Conservation (phyloP, 768 basidiomycete species). For the Mycena epipterygia region DNA sequence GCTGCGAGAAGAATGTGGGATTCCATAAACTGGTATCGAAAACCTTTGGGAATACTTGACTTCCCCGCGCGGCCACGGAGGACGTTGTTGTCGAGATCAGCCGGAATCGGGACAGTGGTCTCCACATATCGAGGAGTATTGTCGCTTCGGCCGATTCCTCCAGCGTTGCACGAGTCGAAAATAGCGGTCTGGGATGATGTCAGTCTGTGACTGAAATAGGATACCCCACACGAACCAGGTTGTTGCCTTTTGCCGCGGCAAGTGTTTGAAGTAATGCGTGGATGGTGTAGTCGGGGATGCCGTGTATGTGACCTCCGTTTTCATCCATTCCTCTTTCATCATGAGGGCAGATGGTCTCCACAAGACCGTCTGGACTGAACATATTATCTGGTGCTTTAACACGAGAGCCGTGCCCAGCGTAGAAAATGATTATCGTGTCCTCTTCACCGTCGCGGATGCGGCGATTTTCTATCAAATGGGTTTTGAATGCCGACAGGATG, state of each 20-base stretch:
- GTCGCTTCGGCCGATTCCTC: not conserved
- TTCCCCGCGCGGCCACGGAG: not conserved
- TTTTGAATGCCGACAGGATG: not conserved
- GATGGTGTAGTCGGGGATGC: conserved; percentile 22
- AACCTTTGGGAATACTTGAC: not conserved
- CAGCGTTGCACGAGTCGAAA: conserved; percentile 9
- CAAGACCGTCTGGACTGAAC: not conserved
- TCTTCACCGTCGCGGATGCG: not conserved
- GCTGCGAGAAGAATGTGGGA: conserved; percentile 9
- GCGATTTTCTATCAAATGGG: not conserved
- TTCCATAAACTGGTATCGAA: not conserved
- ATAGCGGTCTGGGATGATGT: not conserved
- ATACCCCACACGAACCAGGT: not conserved
- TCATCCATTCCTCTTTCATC: conserved; percentile 1
- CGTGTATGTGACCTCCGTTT: not conserved
- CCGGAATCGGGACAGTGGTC: not conserved
- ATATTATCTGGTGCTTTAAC: not conserved
- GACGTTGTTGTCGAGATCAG: conserved; percentile 4
- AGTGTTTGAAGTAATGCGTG: not conserved
- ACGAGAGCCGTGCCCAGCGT: conserved; percentile 22
- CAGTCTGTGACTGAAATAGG: not conserved
- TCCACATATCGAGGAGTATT: not conserved
- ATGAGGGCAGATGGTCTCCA: conserved; percentile 25
- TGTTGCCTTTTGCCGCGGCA: conserved; percentile 10
- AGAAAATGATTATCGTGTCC: conserved; percentile 20